Evolutionary conservation across 768 basidiomycete genomes (phyloP), one percentile per base, ranked within the genome.

Genomic region (Rhizopogon vinicolor): DNA sequence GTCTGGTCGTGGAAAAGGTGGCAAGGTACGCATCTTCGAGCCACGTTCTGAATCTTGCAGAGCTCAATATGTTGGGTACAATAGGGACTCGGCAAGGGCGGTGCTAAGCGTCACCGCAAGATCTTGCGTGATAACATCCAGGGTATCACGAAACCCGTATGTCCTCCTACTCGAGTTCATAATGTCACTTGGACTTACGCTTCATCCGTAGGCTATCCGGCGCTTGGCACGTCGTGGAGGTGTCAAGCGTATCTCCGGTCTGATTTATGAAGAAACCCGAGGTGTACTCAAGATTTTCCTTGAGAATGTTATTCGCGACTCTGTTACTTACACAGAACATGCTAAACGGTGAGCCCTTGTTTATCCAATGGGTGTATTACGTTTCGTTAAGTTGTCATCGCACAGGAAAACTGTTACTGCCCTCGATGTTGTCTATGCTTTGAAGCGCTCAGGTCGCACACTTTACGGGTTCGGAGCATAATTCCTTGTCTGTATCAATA

Each of bases 281-380:
- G 89, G 89, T 73, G 89, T 92, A 12, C 78, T 93, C 59, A 93
- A 92, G 78, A 89, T 91, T 65, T 92, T 91, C 81, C 79, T 90
- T 35, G 88, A 90, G 75, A 87, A 85, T 60, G 84, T 90, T 68
- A 90, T 93, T 68, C 85, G 90, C 58, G 91, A 93, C 73, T 90
- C 88, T 10, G 91, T 93, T 62, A 93, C 91, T 57, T 93, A 93
- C 80, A 92, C 91, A 35, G 91, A 93, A 72, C 91, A 93, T 78
- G 91, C 91, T 56, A 93, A 93, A 75, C 81, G 87, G 67, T 68
- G 41, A 41, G 64, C 58, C 6, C 41, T 8, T 1, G 6, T 46
- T 44, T 28, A 14, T 3, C 9, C 41, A 3, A 13, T 28, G 7
- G 1, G 22, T 35, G 18, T 35, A 9, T 14, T 3, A 6, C 48